phyloP scores from a whole-genome alignment of 805 yeast species.

The Nakazawaea pomicola region DNA sequence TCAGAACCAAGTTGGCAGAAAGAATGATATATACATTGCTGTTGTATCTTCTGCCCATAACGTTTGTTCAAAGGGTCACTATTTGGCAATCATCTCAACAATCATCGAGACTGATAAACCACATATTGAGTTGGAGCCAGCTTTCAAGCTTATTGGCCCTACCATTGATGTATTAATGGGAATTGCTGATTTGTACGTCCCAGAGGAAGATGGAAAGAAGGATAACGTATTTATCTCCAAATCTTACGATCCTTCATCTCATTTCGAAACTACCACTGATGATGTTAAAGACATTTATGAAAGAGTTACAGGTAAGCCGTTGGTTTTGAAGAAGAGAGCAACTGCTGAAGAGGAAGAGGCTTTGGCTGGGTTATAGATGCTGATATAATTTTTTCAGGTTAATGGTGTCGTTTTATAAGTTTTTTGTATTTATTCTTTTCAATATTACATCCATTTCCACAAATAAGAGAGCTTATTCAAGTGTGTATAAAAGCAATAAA shows the following conservation, averaged over 20 bases:
- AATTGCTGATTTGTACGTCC: conserved; percentile 85
- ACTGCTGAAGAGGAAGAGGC: conserved; percentile 60
- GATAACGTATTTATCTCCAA: conserved; percentile 79
- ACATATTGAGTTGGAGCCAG: conserved; percentile 88
- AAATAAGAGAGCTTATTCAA: too few relatives aligned
- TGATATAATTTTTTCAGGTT: too few relatives aligned
- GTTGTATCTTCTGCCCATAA: conserved; percentile 85
- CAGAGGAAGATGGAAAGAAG: conserved; percentile 73
- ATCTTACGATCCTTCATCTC: conserved; percentile 92
- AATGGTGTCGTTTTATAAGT: too few relatives aligned
- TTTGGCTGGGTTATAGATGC: conserved; percentile 26
- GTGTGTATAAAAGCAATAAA: too few relatives aligned
- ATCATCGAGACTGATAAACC: conserved; percentile 91
- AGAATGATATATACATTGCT: conserved; percentile 92
- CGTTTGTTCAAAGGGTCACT: conserved; percentile 85
- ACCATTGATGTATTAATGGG: conserved; percentile 87
- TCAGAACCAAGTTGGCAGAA: conserved; percentile 89
- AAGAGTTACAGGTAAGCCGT: conserved; percentile 88
- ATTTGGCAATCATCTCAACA: conserved; percentile 90
- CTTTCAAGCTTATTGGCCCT: conserved; percentile 83
- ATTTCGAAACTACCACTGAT: conserved; percentile 93
- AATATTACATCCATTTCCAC: too few relatives aligned
- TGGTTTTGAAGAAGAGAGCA: conserved; percentile 76
- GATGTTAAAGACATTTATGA: conserved; percentile 93
- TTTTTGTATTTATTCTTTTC: not conserved